These are phyloP conservation scores for Calocybe gangraenosa DNA, from an alignment of 768 basidiomycete genomes.

Conservation along the genomic window DNA sequence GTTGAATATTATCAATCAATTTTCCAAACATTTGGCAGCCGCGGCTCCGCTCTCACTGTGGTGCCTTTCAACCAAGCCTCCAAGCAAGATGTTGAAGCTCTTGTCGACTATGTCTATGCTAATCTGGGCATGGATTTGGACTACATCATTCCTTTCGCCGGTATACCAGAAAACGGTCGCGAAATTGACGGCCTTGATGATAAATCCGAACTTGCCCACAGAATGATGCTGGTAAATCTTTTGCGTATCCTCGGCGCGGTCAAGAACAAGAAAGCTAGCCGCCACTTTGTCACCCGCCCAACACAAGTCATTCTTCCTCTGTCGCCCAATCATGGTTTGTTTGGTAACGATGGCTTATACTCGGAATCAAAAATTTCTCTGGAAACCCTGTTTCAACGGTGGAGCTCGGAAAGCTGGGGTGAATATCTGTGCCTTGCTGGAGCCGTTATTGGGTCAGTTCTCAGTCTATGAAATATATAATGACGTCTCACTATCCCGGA, in stretches of 20 bases:
- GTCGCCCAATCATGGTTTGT: conserved; percentile 96
- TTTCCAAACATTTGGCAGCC: conserved; percentile 92
- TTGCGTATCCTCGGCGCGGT: conserved; percentile 95
- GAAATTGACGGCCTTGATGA: conserved; percentile 98
- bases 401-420: conserved; percentile 98
- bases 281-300: conserved; percentile 94
- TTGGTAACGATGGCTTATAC: conserved; percentile 97
- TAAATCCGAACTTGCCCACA: conserved; percentile 95
- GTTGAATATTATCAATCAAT: conserved; percentile 99
- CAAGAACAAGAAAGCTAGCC: conserved; percentile 96
- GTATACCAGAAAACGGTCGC: conserved; percentile 96
- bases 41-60: conserved; percentile 94
- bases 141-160: conserved; percentile 98
- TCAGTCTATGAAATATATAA: neutral
- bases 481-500: conserved; percentile 8
- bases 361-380: conserved; percentile 98
- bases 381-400: conserved; percentile 97
- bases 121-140: conserved; percentile 95
- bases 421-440: conserved; percentile 98
- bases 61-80: conserved; percentile 99
- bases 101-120: conserved; percentile 97
- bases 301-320: conserved; percentile 98
- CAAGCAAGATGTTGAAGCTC: conserved; percentile 96
- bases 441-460: conserved; percentile 89
- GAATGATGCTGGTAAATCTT: conserved; percentile 98